Evolutionary conservation across 2,329 filamentous ascomycete species (phyloP).

Genomic region (Pestalotiopsis sp.): DNA sequence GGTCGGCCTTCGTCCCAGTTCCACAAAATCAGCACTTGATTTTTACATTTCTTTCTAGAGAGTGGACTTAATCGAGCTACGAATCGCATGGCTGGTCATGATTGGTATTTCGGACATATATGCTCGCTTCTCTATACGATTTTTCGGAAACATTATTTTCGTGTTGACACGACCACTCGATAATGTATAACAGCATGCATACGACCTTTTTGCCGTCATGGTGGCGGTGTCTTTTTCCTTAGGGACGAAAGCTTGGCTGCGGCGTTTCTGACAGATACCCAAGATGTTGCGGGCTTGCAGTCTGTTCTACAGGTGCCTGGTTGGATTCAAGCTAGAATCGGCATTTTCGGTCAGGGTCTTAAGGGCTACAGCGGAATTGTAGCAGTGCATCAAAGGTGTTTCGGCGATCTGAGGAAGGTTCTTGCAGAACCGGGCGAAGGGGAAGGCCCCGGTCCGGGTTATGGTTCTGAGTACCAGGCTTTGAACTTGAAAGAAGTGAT

Average conservation of each 20-base stretch:
- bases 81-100: conserved; percentile 28
- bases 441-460: not conserved
- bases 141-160: conserved; percentile 13
- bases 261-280: conserved; percentile 11
- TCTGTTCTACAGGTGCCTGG: conserved; percentile 3
- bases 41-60: conserved; percentile 15
- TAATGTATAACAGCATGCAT: conserved; percentile 20
- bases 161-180: conserved; percentile 15
- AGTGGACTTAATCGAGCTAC: conserved; percentile 24
- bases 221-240: not conserved
- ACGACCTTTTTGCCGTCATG: conserved; percentile 2
- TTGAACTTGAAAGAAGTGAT: not conserved
- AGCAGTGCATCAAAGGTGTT: conserved; percentile 11
- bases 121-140: conserved; percentile 13
- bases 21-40: conserved; percentile 19
- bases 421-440: not conserved
- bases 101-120: conserved; percentile 25
- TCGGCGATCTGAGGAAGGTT: not conserved
- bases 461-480: not conserved
- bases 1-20: not conserved
- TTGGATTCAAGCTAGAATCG: conserved; percentile 7
- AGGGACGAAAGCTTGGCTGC: not conserved
- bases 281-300: not conserved
- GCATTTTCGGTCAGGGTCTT: conserved; percentile 6
- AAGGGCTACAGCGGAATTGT: not conserved